phyloP scores from a whole-genome alignment of 1,139 yeast species.

The Blastobotrys persicus region DNA sequence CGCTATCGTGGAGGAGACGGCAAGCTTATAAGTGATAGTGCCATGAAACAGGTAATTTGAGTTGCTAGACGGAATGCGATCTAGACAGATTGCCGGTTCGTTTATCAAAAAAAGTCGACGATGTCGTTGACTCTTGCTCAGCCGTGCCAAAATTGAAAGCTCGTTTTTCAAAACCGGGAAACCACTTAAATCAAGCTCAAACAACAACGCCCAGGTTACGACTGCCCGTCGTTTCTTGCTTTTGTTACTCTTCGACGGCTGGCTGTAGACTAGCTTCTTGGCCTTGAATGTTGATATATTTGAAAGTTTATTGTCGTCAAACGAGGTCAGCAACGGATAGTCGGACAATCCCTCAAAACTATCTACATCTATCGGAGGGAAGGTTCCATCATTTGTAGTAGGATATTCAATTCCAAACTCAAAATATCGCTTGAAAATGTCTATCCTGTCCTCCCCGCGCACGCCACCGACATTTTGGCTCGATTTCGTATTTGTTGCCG shows the following conservation, averaged over 20 bases:
- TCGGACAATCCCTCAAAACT: neutral
- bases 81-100: neutral
- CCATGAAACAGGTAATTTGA: constrained; percentile 1
- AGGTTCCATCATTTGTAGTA: neutral
- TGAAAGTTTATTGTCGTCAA: neutral
- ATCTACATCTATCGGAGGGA: neutral
- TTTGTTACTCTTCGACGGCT: neutral
- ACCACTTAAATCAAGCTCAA: neutral
- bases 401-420: constrained; percentile 6
- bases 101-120: neutral
- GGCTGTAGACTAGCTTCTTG: neutral
- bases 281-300: neutral
- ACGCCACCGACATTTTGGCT: neutral
- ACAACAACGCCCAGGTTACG: neutral
- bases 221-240: constrained; percentile 6
- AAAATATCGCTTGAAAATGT: neutral
- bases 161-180: neutral
- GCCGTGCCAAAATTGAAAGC: neutral
- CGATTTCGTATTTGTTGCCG: neutral
- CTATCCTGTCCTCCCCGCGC: neutral
- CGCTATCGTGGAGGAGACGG: neutral
- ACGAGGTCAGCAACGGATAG: neutral
- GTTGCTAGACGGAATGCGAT: neutral
- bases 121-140: neutral
- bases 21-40: neutral